A percentile compares a stretch with the other conserved stretches of the same genome.
Conservation (phyloP, 305 asterid genomes). For the Stenogyne calaminthoides region DNA sequence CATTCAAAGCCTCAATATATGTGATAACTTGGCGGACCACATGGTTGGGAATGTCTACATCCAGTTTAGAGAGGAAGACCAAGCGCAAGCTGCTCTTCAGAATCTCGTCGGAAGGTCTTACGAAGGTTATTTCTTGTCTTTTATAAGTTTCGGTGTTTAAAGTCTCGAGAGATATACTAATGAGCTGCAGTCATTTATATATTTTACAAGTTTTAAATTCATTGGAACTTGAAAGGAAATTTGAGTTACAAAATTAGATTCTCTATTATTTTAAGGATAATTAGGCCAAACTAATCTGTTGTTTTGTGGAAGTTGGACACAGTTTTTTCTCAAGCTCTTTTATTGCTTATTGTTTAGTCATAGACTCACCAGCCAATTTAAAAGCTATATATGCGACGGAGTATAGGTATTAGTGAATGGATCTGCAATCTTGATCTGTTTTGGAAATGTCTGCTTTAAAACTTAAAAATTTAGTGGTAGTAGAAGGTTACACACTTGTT, state of each 20-base stretch:
- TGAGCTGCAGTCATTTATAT: not conserved
- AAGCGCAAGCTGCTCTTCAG: conserved; percentile 77
- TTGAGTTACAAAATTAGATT: not conserved
- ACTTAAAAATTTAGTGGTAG: not conserved
- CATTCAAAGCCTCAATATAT: conserved; percentile 85
- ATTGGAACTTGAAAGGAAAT: not conserved
- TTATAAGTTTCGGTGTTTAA: not conserved
- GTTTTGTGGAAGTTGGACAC: not conserved
- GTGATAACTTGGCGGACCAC: conserved; percentile 97
- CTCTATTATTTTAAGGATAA: not conserved
- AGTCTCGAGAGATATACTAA: not conserved
- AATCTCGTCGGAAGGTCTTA: conserved; percentile 82
- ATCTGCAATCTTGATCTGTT: not conserved
- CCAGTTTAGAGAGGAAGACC: conserved; percentile 96
- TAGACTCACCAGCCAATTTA: not conserved
- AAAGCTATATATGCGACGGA: not conserved
- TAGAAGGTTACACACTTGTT: not conserved
- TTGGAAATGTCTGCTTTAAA: not conserved
- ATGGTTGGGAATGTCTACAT: conserved; percentile 97
- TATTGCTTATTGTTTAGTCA: not conserved
- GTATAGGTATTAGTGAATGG: not conserved
- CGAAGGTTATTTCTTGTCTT: conserved; percentile 52
- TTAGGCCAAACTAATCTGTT: not conserved
- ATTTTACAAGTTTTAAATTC: not conserved
- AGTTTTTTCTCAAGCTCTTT: not conserved